These are phyloP conservation scores for Babesia divergens DNA, from an alignment of 169 alveolate genomes.

Conservation along the genomic window DNA sequence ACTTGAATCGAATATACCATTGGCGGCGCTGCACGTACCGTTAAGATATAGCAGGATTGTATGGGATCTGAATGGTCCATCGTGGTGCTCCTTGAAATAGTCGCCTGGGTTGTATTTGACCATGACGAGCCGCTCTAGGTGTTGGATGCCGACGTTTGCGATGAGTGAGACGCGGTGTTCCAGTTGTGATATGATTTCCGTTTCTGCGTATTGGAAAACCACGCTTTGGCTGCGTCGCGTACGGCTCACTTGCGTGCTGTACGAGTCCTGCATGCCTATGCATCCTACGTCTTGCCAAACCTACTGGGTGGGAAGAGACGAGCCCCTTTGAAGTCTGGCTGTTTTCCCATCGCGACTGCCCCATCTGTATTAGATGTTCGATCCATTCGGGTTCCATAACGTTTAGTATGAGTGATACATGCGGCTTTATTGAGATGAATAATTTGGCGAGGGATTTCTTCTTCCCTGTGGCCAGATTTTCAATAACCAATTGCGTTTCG, in stretches of 20 bases:
- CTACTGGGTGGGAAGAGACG: constrained; percentile 42
- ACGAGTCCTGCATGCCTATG: constrained; percentile 32
- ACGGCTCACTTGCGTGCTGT: constrained; percentile 48
- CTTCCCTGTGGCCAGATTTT: constrained; percentile 1
- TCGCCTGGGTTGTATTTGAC: constrained; percentile 72
- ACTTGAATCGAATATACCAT: too few species aligned
- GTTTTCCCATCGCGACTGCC: constrained; percentile 45
- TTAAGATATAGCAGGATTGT: constrained; percentile 70
- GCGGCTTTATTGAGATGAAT: constrained; percentile 47
- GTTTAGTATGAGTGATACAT: constrained; percentile 55
- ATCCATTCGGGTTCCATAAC: constrained; percentile 50
- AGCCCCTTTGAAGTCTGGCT: constrained; percentile 61
- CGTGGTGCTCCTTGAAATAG: constrained; percentile 77
- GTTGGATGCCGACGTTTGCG: constrained; percentile 50
- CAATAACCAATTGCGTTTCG: constrained; percentile 26
- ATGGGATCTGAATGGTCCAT: constrained; percentile 72
- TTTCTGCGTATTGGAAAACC: constrained; percentile 43
- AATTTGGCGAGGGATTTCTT: constrained; percentile 21
- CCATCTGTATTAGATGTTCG: constrained; percentile 24
- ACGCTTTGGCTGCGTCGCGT: constrained; percentile 57
- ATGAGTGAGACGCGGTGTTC: constrained; percentile 56
- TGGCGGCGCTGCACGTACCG: too few species aligned
- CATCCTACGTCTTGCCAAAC: background rate
- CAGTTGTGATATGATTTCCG: constrained; percentile 36
- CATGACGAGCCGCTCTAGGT: constrained; percentile 74